Conservation (phyloP, 2,329 filamentous ascomycete genomes). For the Alternaria sp. region DNA sequence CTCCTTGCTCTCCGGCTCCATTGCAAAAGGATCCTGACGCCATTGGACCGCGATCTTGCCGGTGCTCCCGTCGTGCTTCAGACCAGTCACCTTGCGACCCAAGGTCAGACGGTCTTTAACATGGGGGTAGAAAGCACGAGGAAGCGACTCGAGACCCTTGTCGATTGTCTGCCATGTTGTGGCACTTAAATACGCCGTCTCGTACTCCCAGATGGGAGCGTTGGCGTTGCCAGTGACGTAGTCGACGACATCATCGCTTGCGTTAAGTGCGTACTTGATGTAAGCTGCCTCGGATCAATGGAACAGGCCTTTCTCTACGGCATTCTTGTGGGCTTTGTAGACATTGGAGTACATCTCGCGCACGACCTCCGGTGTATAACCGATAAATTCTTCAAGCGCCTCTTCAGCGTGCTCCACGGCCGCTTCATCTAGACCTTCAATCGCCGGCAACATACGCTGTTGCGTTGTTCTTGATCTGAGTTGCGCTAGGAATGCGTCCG, state of each 20-base stretch:
- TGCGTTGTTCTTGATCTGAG: conserved; percentile 40
- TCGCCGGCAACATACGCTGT: conserved; percentile 32
- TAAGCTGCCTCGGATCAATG: conserved; percentile 72
- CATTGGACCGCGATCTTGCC: conserved; percentile 67
- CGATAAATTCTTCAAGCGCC: conserved; percentile 31
- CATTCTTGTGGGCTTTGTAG: conserved; percentile 63
- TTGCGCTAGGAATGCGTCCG: conserved; percentile 45
- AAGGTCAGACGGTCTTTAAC: conserved; percentile 66
- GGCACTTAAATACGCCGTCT: conserved; percentile 65
- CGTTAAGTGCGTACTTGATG: conserved; percentile 66
- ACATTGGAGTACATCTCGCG: conserved; percentile 58
- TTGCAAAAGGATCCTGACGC: conserved; percentile 58
- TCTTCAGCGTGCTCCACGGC: conserved; percentile 34
- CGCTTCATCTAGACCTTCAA: conserved; percentile 28
- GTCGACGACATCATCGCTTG: conserved; percentile 63
- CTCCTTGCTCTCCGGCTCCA: conserved; percentile 57
- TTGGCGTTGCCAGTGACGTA: conserved; percentile 50
- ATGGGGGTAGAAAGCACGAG: conserved; percentile 68
- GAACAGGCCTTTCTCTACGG: conserved; percentile 65
- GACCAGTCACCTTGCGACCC: conserved; percentile 64
- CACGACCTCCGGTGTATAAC: conserved; percentile 30
- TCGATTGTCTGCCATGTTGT: conserved; percentile 72
- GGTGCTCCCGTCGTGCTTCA: conserved; percentile 61
- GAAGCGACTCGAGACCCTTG: conserved; percentile 66
- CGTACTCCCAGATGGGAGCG: conserved; percentile 62